Evolutionary conservation across 768 basidiomycete genomes (phyloP), one percentile per base, ranked within the genome.

Genomic region (Phylloporus scabripes): DNA sequence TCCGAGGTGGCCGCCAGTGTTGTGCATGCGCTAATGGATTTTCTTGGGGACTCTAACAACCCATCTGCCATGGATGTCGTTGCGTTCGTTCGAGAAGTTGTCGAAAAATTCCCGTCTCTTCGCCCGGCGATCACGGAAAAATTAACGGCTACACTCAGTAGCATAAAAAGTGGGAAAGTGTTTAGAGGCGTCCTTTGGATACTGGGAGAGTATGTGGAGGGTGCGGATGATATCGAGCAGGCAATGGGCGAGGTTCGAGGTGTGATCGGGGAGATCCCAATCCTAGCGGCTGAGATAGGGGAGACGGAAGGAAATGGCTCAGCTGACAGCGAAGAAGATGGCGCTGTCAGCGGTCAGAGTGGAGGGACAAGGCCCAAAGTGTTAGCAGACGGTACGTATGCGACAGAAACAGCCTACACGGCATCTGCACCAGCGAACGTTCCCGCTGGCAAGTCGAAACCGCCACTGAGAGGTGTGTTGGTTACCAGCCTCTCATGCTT

Each of bases 181-280:
- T 97, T 89, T 76, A 84, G 93, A 5, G 96, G 95, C 7, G 80
- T 97, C 15, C 78, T 98, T 42, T 98, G 96, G 95, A 96, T 98
- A 55, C 76, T 97, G n/a, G 95, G 96, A 54, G 95, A 98, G 70
- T 99, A 98, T 59, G 84, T 89, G 33, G 81, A 84, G 54, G 70
- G 73, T 5, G 69, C 77, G 42, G 49, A 68, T 47, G 89, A 89
- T 50, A 89, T 97, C 52, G 75, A 82, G 51, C 74, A 68, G 39
- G 77, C 83, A 2, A 82, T 96, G 77, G 72, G 73, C 41, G 88
- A 91, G 65, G 75, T 97, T 38, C 75, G 93, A 48, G 83, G 84
- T 62, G 85, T 91, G 12, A 69, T 99, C 31, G 95, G 96, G 12
- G 96, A 99, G 72, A 87, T 99, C n/a, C 96, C 96, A 5, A 97